Percentiles rank a stretch among this genome's conserved stretches.
These are phyloP conservation scores for Stereocaulon alpinum DNA, from an alignment of 495 filamentous ascomycete genomes.

Conservation along the genomic window DNA sequence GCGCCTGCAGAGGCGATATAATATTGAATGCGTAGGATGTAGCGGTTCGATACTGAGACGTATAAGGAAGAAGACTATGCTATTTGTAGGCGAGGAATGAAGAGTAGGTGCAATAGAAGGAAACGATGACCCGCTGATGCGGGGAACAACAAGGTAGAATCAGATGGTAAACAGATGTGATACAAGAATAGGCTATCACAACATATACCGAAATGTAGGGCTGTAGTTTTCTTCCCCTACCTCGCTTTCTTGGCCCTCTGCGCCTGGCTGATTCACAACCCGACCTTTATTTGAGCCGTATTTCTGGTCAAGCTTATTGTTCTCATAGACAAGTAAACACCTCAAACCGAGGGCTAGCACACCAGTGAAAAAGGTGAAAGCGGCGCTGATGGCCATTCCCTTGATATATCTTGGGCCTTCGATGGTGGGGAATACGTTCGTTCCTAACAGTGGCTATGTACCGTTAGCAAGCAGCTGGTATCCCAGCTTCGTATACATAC, in stretches of 20 bases:
- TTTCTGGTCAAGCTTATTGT: conserved; percentile 44
- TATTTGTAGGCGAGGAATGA: too few relatives aligned
- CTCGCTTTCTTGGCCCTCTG: conserved; percentile 19
- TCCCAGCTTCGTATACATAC: background rate
- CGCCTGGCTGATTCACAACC: conserved; percentile 18
- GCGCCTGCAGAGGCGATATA: too few relatives aligned
- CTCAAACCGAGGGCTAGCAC: conserved; percentile 47
- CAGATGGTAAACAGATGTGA: too few relatives aligned
- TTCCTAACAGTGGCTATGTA: conserved; percentile 57
- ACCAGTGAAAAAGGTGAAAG: conserved; percentile 60
- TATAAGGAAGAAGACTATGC: too few relatives aligned
- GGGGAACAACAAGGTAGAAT: too few relatives aligned
- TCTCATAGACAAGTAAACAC: conserved; percentile 50
- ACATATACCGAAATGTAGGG: conserved; percentile 36
- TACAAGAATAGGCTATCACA: conserved; percentile 23
- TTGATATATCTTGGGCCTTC: conserved; percentile 55
- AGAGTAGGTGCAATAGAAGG: too few relatives aligned
- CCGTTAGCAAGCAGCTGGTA: background rate
- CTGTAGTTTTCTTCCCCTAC: conserved; percentile 43
- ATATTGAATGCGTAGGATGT: too few relatives aligned
- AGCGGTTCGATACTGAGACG: too few relatives aligned
- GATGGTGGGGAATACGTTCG: conserved; percentile 50
- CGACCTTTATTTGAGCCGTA: conserved; percentile 31
- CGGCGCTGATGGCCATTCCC: conserved; percentile 59
- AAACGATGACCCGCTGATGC: too few relatives aligned